Base-by-base conservation (phyloP, 352 stramenopile species). In the Saprolegnia parasitica region DNA sequence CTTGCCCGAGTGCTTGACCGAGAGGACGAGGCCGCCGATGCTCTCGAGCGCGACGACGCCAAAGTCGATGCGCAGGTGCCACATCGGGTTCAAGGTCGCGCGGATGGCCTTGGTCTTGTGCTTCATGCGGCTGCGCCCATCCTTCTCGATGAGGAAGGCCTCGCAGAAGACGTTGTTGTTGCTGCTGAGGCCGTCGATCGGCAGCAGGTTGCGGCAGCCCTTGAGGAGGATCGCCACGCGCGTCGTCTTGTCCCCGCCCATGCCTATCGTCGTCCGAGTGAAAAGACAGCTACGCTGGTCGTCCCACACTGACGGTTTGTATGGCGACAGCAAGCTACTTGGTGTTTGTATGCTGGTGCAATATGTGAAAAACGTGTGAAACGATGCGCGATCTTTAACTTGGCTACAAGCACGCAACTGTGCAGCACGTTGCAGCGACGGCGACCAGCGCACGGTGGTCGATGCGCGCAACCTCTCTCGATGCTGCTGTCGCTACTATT, bases 101-200 rank as follows among this genome's bases (percentile, higher is more conserved):
- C 55, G 54, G 26, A 70, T 70, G 63, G 42, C 55, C 39, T 61
- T 60, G 54, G 63, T 62, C 50, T 70, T 70, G 63, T 49, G 50
- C 39, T 70, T 70, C 8, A n/a, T 4, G 9, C 63, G 45, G 29
- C 5, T 29, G 4, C 63, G 45, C 10, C 63, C 63, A n/a, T 70
- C 63, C 54, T 70, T 70, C n/a, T 70, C 63, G 23, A 70, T 70
- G 50, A 70, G 54, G n/a, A 49, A 70, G 5, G 23, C 42, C 29
- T 70, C 63, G 54, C 63, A 70, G 26, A 54, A 52, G 29, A 70
- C 63, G 63, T 70, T 70, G 49, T 70, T 70, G 63, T 70, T 70
- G 32, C 29, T 70, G 42, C 55, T 52, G 4, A 60, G 47, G 16
- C 63, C 63, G 37, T 70, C 63, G 20, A 70, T 42, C 1, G 63